A percentile compares a stretch with the other conserved stretches of the same genome.
Evolutionary conservation across 139 green algal genomes (phyloP).

Genomic region (Pycnococcus provasolii): DNA sequence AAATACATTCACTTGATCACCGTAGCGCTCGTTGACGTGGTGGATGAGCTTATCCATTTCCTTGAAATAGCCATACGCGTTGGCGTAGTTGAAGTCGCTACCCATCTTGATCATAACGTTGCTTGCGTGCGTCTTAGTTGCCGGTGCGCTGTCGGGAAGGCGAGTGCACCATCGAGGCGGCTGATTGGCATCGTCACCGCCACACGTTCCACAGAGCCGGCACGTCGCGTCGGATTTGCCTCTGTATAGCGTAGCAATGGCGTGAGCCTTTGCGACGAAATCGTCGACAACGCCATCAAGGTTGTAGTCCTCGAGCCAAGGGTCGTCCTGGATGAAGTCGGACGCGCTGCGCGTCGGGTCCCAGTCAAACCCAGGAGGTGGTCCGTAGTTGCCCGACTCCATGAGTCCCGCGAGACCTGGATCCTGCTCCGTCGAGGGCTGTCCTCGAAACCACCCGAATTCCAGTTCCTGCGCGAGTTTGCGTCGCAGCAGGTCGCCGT

Average conservation of each 20-base stretch:
- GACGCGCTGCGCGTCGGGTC: slow-evolving; percentile 2
- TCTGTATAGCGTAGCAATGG: slow-evolving; percentile 6
- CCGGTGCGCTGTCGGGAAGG: slow-evolving; percentile 3
- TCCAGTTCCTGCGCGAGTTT: slow-evolving; percentile 43
- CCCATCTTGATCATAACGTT: slow-evolving; percentile 80
- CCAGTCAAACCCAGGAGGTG: slow-evolving; percentile 62
- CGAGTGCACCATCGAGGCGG: too few species aligned
- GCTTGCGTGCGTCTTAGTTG: slow-evolving; percentile 30
- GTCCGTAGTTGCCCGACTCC: slow-evolving; percentile 55
- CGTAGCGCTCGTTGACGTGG: slow-evolving; percentile 38
- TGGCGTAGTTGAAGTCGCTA: slow-evolving; percentile 64
- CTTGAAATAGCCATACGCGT: slow-evolving; percentile 56
- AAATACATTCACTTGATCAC: slow-evolving; percentile 47
- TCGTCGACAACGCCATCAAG: slow-evolving; percentile 53
- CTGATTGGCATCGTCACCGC: too few species aligned
- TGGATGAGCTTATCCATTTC: slow-evolving; percentile 72
- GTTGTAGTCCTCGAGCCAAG: slow-evolving; percentile 57
- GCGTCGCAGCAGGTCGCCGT: slow-evolving; percentile 47
- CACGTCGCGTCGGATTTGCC: not conserved
- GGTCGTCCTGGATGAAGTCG: slow-evolving; percentile 51
- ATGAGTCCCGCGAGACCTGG: slow-evolving; percentile 55
- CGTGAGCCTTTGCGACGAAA: slow-evolving; percentile 46
- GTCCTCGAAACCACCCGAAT: slow-evolving; percentile 56
- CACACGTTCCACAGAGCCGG: too few species aligned
- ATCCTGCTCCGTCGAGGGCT: slow-evolving; percentile 37